phyloP scores from a whole-genome alignment of 2,329 filamentous ascomycete genomes.

The Diaporthe batatas region DNA sequence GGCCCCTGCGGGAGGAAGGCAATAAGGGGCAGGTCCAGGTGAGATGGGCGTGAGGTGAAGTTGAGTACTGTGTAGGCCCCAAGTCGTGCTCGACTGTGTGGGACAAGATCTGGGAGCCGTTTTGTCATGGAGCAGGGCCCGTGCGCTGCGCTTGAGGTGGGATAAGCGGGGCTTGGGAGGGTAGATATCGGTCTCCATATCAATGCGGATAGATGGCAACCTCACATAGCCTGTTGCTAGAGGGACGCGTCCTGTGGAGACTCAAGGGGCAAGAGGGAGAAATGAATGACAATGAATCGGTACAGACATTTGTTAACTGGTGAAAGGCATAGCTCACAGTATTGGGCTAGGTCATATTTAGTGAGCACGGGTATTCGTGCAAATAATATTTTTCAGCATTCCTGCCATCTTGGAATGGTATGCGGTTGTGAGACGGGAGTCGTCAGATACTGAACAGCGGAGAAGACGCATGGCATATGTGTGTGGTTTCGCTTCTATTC shows the following conservation, averaged over 20 bases:
- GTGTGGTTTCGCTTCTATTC: too few species aligned
- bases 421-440: neutral
- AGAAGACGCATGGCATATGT: neutral
- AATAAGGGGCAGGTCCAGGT: neutral
- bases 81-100: too few species aligned
- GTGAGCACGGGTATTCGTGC: neutral
- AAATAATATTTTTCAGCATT: neutral
- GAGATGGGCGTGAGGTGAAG: neutral
- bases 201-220: neutral
- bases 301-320: neutral
- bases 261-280: neutral
- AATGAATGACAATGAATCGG: neutral
- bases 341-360: neutral
- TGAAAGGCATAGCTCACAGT: too few species aligned
- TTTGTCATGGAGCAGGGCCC: neutral
- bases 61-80: too few species aligned
- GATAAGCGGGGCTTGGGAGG: constrained; percentile 7
- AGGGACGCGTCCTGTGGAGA: too few species aligned
- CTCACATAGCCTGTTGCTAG: neutral
- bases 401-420: neutral
- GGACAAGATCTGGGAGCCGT: constrained; percentile 1
- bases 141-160: constrained; percentile 1
- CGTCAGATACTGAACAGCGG: neutral
- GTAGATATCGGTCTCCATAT: neutral
- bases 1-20: constrained; percentile 4